phyloP scores from a whole-genome alignment of 805 yeast genomes.

The Candida sakaeoensis region DNA sequence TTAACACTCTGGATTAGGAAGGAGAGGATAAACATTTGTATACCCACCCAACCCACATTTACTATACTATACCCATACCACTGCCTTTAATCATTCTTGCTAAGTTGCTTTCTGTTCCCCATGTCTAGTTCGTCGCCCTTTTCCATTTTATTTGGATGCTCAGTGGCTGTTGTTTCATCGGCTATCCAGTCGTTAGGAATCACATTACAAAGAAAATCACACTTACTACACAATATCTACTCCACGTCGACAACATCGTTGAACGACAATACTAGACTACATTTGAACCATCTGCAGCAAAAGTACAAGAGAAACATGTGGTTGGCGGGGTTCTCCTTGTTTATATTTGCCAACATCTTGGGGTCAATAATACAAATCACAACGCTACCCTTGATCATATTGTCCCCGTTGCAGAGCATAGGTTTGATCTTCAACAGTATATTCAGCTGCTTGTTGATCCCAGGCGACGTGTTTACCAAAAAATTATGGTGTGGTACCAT shows the following conservation, averaged over 20 bases:
- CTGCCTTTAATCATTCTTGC: too few species aligned
- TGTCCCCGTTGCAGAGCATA: conserved; percentile 80
- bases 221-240: conserved; percentile 40
- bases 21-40: not conserved
- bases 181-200: conserved; percentile 80
- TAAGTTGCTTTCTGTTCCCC: too few species aligned
- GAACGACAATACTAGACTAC: conserved; percentile 14
- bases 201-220: conserved; percentile 77
- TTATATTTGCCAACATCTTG: conserved; percentile 67
- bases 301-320: conserved; percentile 54
- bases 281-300: conserved; percentile 23
- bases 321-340: conserved; percentile 70
- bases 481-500: conserved; percentile 61
- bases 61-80: not conserved
- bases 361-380: conserved; percentile 84
- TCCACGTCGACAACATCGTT: conserved; percentile 14
- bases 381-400: conserved; percentile 73
- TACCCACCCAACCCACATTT: not conserved
- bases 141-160: conserved; percentile 53
- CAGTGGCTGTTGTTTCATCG: conserved; percentile 70
- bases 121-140: conserved; percentile 10
- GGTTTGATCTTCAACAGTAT: conserved; percentile 86
- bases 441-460: conserved; percentile 58
- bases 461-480: conserved; percentile 63
- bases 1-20: not conserved